Conservation (phyloP, 495 filamentous ascomycete species). For the Hypoxylon perforatum region DNA sequence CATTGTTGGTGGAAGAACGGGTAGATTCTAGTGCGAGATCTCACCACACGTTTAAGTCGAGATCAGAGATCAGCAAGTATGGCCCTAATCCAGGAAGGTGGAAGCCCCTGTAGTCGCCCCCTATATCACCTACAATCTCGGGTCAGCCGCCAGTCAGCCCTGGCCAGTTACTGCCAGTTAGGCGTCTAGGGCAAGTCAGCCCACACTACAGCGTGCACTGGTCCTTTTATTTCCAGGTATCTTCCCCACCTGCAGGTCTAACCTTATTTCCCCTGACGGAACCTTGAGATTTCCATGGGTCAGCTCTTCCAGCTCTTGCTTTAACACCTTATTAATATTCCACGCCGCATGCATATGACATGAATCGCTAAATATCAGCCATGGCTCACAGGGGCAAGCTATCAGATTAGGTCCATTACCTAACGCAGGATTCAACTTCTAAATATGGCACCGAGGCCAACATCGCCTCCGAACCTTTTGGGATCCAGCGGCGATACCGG, state of each 20-base stretch:
- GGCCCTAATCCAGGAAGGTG: constrained; percentile 10
- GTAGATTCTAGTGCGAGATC: constrained; percentile 24
- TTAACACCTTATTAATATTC: neutral
- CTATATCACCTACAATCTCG: too few relatives aligned
- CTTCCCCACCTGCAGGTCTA: neutral
- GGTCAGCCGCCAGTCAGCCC: too few relatives aligned
- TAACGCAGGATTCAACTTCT: constrained; percentile 1
- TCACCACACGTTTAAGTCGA: neutral
- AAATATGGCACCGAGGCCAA: neutral
- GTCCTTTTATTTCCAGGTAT: neutral
- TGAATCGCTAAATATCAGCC: neutral
- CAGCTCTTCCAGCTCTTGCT: neutral
- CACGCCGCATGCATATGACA: neutral
- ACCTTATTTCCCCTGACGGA: constrained; percentile 7
- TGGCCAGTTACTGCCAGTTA: too few relatives aligned
- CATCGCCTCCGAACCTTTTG: neutral
- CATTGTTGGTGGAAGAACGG: neutral
- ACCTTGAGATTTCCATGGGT: neutral
- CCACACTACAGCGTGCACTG: neutral
- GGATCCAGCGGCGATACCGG: neutral
- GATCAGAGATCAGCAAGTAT: constrained; percentile 1
- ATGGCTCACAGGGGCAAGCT: neutral
- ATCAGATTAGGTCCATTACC: too few relatives aligned
- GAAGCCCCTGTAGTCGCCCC: neutral
- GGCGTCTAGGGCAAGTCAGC: too few relatives aligned